These are phyloP conservation scores for Penicillium sp. DNA, from an alignment of 2,329 filamentous ascomycete genomes.

Conservation along the genomic window DNA sequence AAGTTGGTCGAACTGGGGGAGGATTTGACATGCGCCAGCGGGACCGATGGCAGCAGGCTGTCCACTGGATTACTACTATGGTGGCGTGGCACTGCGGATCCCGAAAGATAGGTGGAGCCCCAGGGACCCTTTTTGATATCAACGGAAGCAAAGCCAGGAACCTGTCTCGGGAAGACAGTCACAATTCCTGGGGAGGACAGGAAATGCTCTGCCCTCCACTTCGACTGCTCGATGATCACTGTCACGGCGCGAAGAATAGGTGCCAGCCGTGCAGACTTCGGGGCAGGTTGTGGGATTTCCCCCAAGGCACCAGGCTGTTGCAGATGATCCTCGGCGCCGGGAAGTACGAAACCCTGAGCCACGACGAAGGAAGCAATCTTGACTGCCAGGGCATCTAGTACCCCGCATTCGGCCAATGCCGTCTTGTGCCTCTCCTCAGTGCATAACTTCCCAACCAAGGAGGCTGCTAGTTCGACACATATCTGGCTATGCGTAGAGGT, in stretches of 20 bases:
- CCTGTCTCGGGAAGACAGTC: conserved; percentile 62
- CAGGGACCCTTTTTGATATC: conserved; percentile 53
- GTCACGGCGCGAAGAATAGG: conserved; percentile 74
- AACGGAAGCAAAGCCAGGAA: conserved; percentile 51
- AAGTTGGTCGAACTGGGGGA: conserved; percentile 45
- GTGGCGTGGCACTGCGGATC: conserved; percentile 49
- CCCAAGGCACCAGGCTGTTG: conserved; percentile 56
- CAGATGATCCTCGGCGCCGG: conserved; percentile 58
- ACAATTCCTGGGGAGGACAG: conserved; percentile 67
- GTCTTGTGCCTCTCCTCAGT: conserved; percentile 67
- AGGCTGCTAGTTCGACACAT: conserved; percentile 41
- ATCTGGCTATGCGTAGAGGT: conserved; percentile 54
- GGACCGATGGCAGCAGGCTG: conserved; percentile 58
- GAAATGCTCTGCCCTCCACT: conserved; percentile 70
- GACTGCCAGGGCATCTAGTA: conserved; percentile 74
- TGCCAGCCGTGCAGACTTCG: conserved; percentile 58
- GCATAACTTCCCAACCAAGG: conserved; percentile 62
- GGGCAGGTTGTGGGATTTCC: conserved; percentile 62
- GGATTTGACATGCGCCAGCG: conserved; percentile 33
- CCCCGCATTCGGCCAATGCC: conserved; percentile 66
- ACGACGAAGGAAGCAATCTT: conserved; percentile 71
- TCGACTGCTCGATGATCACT: conserved; percentile 74
- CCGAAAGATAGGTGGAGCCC: conserved; percentile 54
- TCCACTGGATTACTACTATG: conserved; percentile 59
- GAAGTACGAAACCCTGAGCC: conserved; percentile 65